Base-by-base conservation (phyloP, 2,329 filamentous ascomycete genomes). In the Lachnellula occidentalis region DNA sequence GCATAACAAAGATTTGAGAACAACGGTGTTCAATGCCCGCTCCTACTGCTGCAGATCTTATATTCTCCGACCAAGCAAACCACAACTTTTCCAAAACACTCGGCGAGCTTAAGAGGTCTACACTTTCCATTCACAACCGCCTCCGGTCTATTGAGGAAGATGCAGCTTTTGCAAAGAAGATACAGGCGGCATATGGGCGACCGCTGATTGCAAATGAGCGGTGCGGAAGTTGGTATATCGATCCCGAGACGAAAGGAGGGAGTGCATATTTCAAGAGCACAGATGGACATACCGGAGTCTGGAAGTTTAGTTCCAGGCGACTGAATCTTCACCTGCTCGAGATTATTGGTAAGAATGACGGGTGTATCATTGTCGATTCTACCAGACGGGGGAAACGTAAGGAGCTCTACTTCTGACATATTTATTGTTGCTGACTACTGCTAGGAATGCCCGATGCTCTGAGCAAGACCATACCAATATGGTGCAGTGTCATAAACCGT, bases 251-350 rank as follows among this genome's bases (percentile, higher is more conserved):
- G 24, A 94, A 92, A 71, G 73, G 69, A 1, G 88, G 82, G 34
- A 91, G 88, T 61, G 89, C 87, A 34, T 99, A 97, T 72, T 99
- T 97, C 74, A 99, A 99, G 77, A 95, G 90, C 72, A 99, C 94
- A 2, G 94, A 99, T 73, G 94, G 94, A 1, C 94, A 99, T 70
- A 84, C 85, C 50, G 86, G 89, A 8, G 85, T 95, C 66, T 99
- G 94, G 94, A 82, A 85, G 58, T 96, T 97, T 68, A 96, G 89
- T 71, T 80, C 86, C 21, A 76, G 94, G 59, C 78, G 94, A 60
- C 72, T 97, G 66, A 99, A 99, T 68, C 68, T 96, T 64, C 88
- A 95, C 60, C 69, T 97, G 15, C 70, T 96, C 48, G 78, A 84
- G 34, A 66, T 92, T 41, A 78, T 92, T 52, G 83, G 80, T 57